phyloP scores from a whole-genome alignment of 2,329 filamentous ascomycete species.

The Hysterium pulicare region DNA sequence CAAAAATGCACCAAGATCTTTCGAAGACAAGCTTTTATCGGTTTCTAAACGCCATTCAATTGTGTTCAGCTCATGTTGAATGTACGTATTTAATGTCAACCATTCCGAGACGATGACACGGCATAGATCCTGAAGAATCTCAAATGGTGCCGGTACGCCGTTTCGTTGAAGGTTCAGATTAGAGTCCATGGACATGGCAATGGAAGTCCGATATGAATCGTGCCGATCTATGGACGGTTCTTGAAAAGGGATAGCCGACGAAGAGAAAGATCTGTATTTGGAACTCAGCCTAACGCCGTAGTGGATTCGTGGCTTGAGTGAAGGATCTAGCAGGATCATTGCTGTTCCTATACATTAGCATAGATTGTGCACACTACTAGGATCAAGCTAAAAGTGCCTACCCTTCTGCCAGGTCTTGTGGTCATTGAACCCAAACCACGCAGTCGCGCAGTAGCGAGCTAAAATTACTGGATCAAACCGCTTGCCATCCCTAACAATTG shows the following conservation, averaged over 20 bases:
- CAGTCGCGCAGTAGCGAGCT: slow-evolving; percentile 3
- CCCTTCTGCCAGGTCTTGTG: background rate
- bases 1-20: too few species aligned
- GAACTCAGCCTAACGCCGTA: background rate
- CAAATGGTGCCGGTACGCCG: slow-evolving; percentile 1
- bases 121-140: slow-evolving; percentile 2
- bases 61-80: slow-evolving; percentile 6
- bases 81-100: slow-evolving; percentile 6
- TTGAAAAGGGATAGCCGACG: too few species aligned
- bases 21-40: too few species aligned
- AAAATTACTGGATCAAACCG: slow-evolving; percentile 3
- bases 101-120: slow-evolving; percentile 8
- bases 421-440: slow-evolving; percentile 4
- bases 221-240: background rate
- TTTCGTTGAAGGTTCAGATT: background rate
- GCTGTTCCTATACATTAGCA: too few species aligned
- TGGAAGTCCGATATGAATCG: slow-evolving; percentile 2
- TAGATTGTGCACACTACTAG: too few species aligned
- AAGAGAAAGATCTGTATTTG: slow-evolving; percentile 6
- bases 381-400: too few species aligned
- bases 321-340: slow-evolving; percentile 7
- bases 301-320: slow-evolving; percentile 1
- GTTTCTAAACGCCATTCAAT: slow-evolving; percentile 8
- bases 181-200: slow-evolving; percentile 2
- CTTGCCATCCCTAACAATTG: slow-evolving; percentile 1